Conservation (phyloP, 1,139 yeast genomes). For the Saccharomyces hybrid region DNA sequence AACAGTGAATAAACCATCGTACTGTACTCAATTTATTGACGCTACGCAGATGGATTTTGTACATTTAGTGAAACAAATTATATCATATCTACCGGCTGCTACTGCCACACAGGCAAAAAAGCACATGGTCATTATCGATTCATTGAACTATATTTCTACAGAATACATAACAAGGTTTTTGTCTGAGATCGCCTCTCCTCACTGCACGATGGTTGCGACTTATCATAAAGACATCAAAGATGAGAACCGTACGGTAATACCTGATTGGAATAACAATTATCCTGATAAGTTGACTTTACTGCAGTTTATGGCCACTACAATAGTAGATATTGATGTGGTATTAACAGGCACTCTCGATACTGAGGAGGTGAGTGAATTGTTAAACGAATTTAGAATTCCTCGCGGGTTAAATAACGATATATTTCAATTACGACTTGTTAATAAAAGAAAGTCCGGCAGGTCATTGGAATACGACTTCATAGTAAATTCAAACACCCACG, state of each 20-base stretch:
- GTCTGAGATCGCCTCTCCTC: slow-evolving; percentile 47
- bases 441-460: slow-evolving; percentile 80
- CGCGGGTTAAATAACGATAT: slow-evolving; percentile 40
- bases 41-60: slow-evolving; percentile 32
- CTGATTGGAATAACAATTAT: slow-evolving; percentile 31
- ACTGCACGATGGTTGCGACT: slow-evolving; percentile 48
- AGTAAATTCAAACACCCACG: slow-evolving; percentile 47
- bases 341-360: slow-evolving; percentile 34
- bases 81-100: slow-evolving; percentile 20
- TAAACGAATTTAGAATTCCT: slow-evolving; percentile 44
- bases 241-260: slow-evolving; percentile 29
- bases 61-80: slow-evolving; percentile 29
- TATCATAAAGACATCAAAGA: slow-evolving; percentile 44
- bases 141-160: slow-evolving; percentile 51
- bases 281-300: slow-evolving; percentile 48
- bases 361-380: slow-evolving; percentile 41
- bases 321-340: slow-evolving; percentile 50
- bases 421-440: slow-evolving; percentile 48
- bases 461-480: slow-evolving; percentile 50
- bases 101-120: slow-evolving; percentile 10
- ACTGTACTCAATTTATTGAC: slow-evolving; percentile 44
- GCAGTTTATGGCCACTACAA: slow-evolving; percentile 62
- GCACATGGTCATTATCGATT: slow-evolving; percentile 45
- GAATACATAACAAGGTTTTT: slow-evolving; percentile 47
- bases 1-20: slow-evolving; percentile 45